Evolutionary conservation across 2,329 filamentous ascomycete genomes (phyloP).

Genomic region (Clarireedia homoeocarpa): DNA sequence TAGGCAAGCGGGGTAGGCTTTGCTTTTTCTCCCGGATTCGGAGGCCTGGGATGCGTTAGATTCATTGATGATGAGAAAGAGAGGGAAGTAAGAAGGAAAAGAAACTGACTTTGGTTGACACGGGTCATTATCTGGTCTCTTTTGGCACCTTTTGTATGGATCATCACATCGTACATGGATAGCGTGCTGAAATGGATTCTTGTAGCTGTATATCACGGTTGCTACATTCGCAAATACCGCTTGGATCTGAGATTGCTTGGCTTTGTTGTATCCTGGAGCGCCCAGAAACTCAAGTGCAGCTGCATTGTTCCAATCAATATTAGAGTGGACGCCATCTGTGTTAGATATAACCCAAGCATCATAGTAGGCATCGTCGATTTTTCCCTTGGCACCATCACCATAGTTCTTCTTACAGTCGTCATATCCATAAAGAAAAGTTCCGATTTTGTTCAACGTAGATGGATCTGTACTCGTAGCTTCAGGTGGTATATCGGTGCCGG

Average conservation of each 20-base stretch:
- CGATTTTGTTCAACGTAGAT: neutral
- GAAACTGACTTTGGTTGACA: neutral
- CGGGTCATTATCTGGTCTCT: neutral
- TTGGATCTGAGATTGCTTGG: neutral
- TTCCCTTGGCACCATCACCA: neutral
- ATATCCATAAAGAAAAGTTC: neutral
- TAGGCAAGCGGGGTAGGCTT: neutral
- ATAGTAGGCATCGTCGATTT: neutral
- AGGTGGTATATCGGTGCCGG: neutral
- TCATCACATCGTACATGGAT: neutral
- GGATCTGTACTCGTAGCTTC: neutral
- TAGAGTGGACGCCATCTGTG: neutral
- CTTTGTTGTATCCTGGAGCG: neutral
- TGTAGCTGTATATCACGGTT: neutral
- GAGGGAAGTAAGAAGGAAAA: neutral
- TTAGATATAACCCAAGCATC: neutral
- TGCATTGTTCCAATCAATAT: neutral
- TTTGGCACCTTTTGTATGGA: neutral
- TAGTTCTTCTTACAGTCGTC: neutral
- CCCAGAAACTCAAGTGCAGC: neutral
- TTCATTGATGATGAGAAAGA: no score
- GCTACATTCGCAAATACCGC: neutral
- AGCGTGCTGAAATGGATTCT: neutral
- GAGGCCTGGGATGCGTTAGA: neutral
- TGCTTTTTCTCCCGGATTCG: neutral